phyloP scores from a whole-genome alignment of 1,284 basidiomycete species.

The Psilocybe mexicana region DNA sequence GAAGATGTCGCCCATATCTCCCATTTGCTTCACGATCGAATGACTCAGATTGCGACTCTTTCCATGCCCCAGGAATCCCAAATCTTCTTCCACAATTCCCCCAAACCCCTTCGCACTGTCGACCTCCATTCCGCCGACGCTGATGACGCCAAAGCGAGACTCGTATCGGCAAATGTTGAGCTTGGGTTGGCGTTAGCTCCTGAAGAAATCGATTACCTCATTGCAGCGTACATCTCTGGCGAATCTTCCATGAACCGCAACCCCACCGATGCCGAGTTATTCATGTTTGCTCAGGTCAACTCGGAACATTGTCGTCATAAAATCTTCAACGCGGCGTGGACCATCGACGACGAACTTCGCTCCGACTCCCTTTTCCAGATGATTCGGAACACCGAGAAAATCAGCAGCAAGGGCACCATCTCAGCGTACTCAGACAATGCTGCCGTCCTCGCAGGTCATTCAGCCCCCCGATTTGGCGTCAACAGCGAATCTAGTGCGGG shows the following conservation, averaged over 20 bases:
- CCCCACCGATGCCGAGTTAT: conserved; percentile 96
- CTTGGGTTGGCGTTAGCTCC: conserved; percentile 89
- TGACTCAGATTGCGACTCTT: conserved; percentile 84
- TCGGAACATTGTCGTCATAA: conserved; percentile 99
- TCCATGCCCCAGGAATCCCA: conserved; percentile 57
- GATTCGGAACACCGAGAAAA: conserved; percentile 95
- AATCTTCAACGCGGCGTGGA: conserved; percentile 99
- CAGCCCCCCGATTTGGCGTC: conserved; percentile 80
- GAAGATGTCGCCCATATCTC: conserved; percentile 52
- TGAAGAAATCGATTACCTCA: conserved; percentile 93
- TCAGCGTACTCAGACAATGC: conserved; percentile 99
- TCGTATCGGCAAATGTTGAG: conserved; percentile 79
- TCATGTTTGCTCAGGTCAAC: conserved; percentile 99
- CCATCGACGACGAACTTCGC: conserved; percentile 72
- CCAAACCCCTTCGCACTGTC: conserved; percentile 74
- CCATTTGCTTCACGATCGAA: conserved; percentile 87
- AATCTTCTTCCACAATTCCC: conserved; percentile 73
- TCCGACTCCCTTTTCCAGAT: conserved; percentile 91
- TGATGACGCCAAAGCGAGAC: conserved; percentile 50
- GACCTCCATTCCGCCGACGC: conserved; percentile 40
- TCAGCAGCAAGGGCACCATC: conserved; percentile 78
- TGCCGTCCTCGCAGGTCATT: conserved; percentile 85
- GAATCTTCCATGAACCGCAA: conserved; percentile 67
- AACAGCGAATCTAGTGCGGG: conserved; percentile 19
- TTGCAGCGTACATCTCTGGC: conserved; percentile 70